These are phyloP conservation scores for Stephanodiscus triporus DNA, from an alignment of 108 stramenopile genomes.

Conservation along the genomic window DNA sequence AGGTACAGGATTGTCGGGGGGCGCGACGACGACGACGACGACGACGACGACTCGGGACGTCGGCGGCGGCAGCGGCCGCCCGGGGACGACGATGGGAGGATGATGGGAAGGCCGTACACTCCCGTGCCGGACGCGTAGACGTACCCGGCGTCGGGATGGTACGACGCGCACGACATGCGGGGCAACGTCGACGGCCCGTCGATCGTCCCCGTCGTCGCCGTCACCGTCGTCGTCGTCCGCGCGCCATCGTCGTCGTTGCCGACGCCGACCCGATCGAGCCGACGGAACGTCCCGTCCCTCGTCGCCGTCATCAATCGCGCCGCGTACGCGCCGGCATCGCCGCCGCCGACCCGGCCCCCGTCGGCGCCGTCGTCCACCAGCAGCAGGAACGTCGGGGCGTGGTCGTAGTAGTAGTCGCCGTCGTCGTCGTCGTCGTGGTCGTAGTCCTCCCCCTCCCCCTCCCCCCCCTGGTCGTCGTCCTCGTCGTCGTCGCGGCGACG, in stretches of 20 bases:
- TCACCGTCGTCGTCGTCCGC: neutral
- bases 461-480: neutral
- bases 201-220: neutral
- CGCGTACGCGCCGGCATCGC: conserved; percentile 62
- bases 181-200: conserved; percentile 32
- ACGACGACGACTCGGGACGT: neutral
- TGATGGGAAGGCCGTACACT: conserved; percentile 37
- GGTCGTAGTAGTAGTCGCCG: conserved; percentile 6
- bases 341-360: neutral
- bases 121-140: conserved; percentile 74
- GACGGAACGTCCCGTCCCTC: conserved; percentile 64
- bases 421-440: conserved; percentile 18
- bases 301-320: conserved; percentile 66
- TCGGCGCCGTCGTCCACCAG: conserved; percentile 70
- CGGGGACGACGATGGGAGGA: neutral
- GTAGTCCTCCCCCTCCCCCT: too few relatives aligned
- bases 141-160: conserved; percentile 65
- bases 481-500: conserved; percentile 10
- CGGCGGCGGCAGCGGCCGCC: too few relatives aligned
- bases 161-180: conserved; percentile 67
- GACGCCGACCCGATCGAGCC: conserved; percentile 26
- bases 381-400: conserved; percentile 64
- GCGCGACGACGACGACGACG: neutral
- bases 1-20: conserved; percentile 31
- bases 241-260: neutral